Evolutionary conservation across 2,329 filamentous ascomycete species (phyloP), one percentile per base, ranked within the genome.

Genomic region (Hymenoscyphus scutula): DNA sequence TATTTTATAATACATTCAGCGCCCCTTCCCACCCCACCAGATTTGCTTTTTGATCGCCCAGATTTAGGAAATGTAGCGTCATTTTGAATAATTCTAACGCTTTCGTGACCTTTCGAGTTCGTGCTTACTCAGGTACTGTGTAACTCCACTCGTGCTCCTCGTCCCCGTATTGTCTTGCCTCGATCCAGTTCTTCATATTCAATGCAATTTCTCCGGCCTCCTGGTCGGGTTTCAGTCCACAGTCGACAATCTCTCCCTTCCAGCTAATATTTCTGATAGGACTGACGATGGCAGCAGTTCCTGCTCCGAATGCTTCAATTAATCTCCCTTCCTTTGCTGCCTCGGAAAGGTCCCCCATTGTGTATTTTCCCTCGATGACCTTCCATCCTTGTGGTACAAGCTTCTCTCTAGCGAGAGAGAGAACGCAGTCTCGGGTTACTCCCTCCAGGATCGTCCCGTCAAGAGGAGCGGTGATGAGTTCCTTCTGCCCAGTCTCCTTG

Each of bases 371-470:
- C 85, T 99, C 95, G 23, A 81, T 83, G 63, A 99, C 80, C 69
- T 85, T 87, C 95, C 95, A 99, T 64, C 95, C 95, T 77, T 97
- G 84, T 17, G 91, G 91, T 25, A 76, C 85, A 32, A 99, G 83
- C 71, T 88, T 85, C 81, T 99, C 92, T 45, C 89, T 84, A 38
- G 95, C 95, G 51, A 99, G 87, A 5, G 81, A 79, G n/a, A 99
- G 83, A 56, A 99, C 88, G 1, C 91, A 96, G 78, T 99, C 94
- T 69, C 95, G 84, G 11, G 93, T 97, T 6, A 99, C 92, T 71
- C 95, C 95, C 78, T 96, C 92, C 54, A 99, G 84, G 69, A 99
- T 99, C 32, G 94, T 99, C 58, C 95, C 95, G 76, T 99, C 95
- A 15, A 99, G 84, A 27, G 95, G 95, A 41, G 94, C 92, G n/a